Base-by-base conservation (phyloP, 129 eudicot genomes). In the Glebionis coronaria region DNA sequence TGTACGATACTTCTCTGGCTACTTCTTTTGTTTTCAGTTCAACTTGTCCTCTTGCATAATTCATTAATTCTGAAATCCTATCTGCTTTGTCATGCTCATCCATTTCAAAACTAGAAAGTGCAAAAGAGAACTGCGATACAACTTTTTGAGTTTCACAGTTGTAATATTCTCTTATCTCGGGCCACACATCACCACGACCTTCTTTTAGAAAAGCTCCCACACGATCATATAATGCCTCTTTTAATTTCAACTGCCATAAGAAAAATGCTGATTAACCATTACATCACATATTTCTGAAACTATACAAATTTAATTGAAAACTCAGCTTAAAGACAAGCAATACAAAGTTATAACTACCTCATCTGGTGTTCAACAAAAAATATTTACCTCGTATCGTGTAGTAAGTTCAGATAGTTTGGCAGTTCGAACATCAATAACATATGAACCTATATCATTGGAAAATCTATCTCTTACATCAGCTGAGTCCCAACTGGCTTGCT, bases 401-500 rank as follows among this genome's bases (percentile, higher is more conserved):
- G 85, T 83, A 29, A 88, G 84, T 74, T 91, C 95, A 38, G 87
- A 78, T 63, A 91, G 79, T 79, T 83, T 84, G 50, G 84, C 70
- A 15, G 77, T 67, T 63, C 82, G 85, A 80, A 91, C 85, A 53
- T 82, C 80, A 61, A 78, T 75, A 70, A 91, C 64, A 72, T 85
- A 85, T 49, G 88, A 95, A 76, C 78, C 91, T 50, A 91, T 63
- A 76, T 91, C 97, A 63, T 82, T 83, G 47, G 74, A 72, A 68
- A 91, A 84, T 65, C 88, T 85, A 42, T 76, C 95, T 73, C 83
- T 79, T 59, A 80, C 78, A 85, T 82, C 88, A 45, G 75, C 55
- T n/a, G 89, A 58, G 55, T 91, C 95, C 98, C 98, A 91, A 54
- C 82, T 83, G 40, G 96, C 85, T 77, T 83, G 96, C 47, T 73